Evolutionary conservation across 2,329 filamentous ascomycete genomes (phyloP).

Genomic region (Cylindrodendrum hubeiense): DNA sequence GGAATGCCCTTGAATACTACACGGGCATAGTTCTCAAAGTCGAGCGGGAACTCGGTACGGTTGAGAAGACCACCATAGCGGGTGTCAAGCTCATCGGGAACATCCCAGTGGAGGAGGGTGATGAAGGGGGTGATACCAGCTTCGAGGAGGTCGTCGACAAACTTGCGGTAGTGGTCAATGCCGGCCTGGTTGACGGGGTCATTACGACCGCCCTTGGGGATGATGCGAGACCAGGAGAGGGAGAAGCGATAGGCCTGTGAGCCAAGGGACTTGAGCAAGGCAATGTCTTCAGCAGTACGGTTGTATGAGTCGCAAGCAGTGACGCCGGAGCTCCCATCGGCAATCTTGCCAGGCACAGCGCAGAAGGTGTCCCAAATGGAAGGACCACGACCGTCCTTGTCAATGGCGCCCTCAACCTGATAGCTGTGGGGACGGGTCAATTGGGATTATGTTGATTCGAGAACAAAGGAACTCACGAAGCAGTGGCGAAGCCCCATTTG

Average conservation of each 20-base stretch:
- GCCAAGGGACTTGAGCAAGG: constrained; percentile 79
- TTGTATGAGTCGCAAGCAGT: constrained; percentile 91
- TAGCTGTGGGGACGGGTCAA: constrained; percentile 68
- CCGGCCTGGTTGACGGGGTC: constrained; percentile 86
- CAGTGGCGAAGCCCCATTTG: constrained; percentile 84
- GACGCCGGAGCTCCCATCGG: constrained; percentile 79
- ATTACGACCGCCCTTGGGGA: constrained; percentile 85
- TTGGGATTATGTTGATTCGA: constrained; percentile 27
- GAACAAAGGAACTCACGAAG: constrained; percentile 65
- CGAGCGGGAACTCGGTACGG: constrained; percentile 83
- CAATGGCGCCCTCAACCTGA: constrained; percentile 84
- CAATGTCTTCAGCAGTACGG: constrained; percentile 81
- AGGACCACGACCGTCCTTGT: constrained; percentile 82
- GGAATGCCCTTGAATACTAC: constrained; percentile 80
- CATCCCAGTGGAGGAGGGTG: constrained; percentile 90
- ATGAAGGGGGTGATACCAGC: constrained; percentile 85
- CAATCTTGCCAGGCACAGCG: constrained; percentile 83
- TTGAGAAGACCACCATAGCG: constrained; percentile 86
- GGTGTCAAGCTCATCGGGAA: constrained; percentile 82
- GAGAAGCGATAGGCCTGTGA: constrained; percentile 87
- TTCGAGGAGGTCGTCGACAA: constrained; percentile 81
- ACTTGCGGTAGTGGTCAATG: constrained; percentile 81
- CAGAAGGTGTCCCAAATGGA: constrained; percentile 96
- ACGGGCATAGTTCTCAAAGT: constrained; percentile 84
- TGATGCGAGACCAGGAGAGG: constrained; percentile 86